Evolutionary conservation across 164 flowering plant species (phyloP), one percentile per base, ranked within the genome.

Genomic region (Houttuynia cordata): DNA sequence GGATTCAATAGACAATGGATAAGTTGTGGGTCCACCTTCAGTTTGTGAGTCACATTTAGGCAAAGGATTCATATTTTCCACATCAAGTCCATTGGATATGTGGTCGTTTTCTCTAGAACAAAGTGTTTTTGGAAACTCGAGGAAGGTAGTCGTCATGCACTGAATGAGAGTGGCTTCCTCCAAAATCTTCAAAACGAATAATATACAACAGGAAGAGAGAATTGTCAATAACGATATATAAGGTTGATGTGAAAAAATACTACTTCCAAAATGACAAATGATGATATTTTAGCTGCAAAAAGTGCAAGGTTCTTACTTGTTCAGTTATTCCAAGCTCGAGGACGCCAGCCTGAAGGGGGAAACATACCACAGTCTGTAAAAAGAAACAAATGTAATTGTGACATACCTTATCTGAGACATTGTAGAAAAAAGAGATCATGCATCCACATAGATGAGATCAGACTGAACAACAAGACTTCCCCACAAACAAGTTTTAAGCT

Each of bases 301-400:
- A 24, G 50, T 13, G 18, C 15, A 41, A 24, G 12, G 34, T 54
- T 54, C 57, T 72, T 83, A 91, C 98, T 82, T 70, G 68, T 45
- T 92, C 96, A 10, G 95, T 85, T 53, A 68, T 75, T 10, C 96
- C 98, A 23, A 92, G 75, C 79, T 92, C 98, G 30, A 92, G 61
- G 4, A 89, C 90, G 58, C 96, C 98, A 14, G 83, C 88, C 53
- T 78, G 70, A 68, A 80, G 67, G 5, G 98, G 98, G 76, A 92
- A 87, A 74, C 96, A 92, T 20, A 83, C 79, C 19, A 92, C 87
- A 10, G 96, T 92, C 98, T 92, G 81, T 73, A 82, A 57, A 63
- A 62, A 13, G 14, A 45, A 45, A 45, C 13, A 45, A 10, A 30
- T 30, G 5, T 45, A 45, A 12, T 3, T 45, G 49, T 12, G 13